These are phyloP conservation scores for Puccinia brachypodii DNA, from an alignment of 1,284 basidiomycete species.

Conservation along the genomic window DNA sequence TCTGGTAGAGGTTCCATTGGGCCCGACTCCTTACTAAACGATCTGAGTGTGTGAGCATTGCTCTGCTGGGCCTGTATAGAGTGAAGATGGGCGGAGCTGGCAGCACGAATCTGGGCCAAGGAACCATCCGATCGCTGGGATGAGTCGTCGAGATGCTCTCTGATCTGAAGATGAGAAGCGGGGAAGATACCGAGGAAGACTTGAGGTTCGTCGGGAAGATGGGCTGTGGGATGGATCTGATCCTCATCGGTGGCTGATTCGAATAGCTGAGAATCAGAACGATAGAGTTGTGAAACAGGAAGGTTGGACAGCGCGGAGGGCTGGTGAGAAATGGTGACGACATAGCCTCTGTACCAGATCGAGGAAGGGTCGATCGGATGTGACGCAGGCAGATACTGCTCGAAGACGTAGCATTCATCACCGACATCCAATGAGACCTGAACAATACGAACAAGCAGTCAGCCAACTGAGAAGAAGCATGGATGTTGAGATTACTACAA, in stretches of 20 bases:
- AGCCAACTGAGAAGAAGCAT: no score
- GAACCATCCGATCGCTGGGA: constrained; percentile 78
- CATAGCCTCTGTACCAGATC: constrained; percentile 64
- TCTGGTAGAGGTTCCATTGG: constrained; percentile 69
- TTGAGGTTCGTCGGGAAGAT: constrained; percentile 63
- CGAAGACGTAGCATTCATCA: constrained; percentile 94
- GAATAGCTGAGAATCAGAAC: constrained; percentile 51
- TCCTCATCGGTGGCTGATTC: constrained; percentile 55
- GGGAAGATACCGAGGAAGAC: constrained; percentile 97
- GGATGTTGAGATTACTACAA: no score
- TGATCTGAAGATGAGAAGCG: constrained; percentile 80
- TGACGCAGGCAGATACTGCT: constrained; percentile 66
- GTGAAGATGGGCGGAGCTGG: constrained; percentile 49
- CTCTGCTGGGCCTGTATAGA: constrained; percentile 26
- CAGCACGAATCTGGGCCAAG: constrained; percentile 54
- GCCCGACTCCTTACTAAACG: constrained; percentile 5
- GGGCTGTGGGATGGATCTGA: constrained; percentile 51
- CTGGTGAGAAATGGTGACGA: constrained; percentile 76
- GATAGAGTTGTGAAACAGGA: constrained; percentile 50
- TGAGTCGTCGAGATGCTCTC: constrained; percentile 83
- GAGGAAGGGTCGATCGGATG: constrained; percentile 49
- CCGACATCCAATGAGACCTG: constrained; percentile 66
- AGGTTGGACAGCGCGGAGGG: constrained; percentile 59
- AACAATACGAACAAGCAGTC: constrained; percentile 51
- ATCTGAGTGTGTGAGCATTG: not conserved